A percentile compares a stretch with the other conserved stretches of the same genome.
These are phyloP conservation scores for Leccinum incarnatum DNA, from an alignment of 768 basidiomycete genomes.

Conservation along the genomic window DNA sequence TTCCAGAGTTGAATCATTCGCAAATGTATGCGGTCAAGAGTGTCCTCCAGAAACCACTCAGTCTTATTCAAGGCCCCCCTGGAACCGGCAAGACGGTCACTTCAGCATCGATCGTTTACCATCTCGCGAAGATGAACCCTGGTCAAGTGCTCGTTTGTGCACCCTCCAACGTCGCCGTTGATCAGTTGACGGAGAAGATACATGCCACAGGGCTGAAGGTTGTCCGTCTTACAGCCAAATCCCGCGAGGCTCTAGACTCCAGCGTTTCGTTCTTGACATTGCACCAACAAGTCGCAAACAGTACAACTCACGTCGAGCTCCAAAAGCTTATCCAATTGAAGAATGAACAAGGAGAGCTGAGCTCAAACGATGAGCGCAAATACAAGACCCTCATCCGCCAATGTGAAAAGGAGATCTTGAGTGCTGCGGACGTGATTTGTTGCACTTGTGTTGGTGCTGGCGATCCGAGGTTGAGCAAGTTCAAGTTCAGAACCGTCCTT, in stretches of 20 bases:
- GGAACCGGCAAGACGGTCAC: constrained; percentile 99
- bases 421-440: constrained; percentile 96
- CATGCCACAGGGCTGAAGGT: constrained; percentile 99
- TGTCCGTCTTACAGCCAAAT: constrained; percentile 96
- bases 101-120: constrained; percentile 97
- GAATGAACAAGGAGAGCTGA: constrained; percentile 96
- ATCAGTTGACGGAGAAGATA: constrained; percentile 98
- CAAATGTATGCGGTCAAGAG: constrained; percentile 99
- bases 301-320: constrained; percentile 91
- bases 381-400: constrained; percentile 94
- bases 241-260: constrained; percentile 97
- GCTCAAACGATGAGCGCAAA: constrained; percentile 94
- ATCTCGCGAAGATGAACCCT: constrained; percentile 99
- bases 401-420: constrained; percentile 96
- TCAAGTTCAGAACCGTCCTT: constrained; percentile 97
- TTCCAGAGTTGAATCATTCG: constrained; percentile 98
- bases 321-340: constrained; percentile 98
- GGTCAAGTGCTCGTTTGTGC: constrained; percentile 99
- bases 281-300: constrained; percentile 97
- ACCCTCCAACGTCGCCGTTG: constrained; percentile 98
- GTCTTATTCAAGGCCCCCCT: constrained; percentile 96
- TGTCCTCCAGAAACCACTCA: constrained; percentile 95
- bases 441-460: constrained; percentile 98
- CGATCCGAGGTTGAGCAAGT: constrained; percentile 91
- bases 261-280: constrained; percentile 91